Base-by-base conservation (phyloP, 257 asterid species). In the Phtheirospermum japonicum region DNA sequence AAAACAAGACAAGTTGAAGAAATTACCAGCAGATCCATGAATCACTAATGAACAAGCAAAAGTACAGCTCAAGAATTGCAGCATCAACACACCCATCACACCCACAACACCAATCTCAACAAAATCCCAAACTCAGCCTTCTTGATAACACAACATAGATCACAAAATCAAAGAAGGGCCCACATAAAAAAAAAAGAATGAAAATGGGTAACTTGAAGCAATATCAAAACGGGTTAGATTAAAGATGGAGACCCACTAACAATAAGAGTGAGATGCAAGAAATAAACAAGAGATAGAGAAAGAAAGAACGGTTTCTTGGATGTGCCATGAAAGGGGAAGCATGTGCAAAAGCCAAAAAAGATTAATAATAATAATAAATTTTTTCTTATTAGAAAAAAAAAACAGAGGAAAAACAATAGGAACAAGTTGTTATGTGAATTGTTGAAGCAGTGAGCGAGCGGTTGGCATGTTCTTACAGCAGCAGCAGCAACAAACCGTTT, bases 21-120 rank as follows among this genome's bases (percentile, higher is more conserved):
- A 71, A 59, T 74, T 76, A 88, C 96, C 94, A 69, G 89, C 76
- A 83, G 85, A 81, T 80, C 77, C 92, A 67, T 70, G 85, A 73
- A 82, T 71, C 77, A 72, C 63, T 75, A 78, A 66, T 45, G 79
- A 71, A 34, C 66, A 77, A 80, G 76, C 75, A 69, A 85, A 78
- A 10, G 81, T 59, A 74, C 80, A 73, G 55, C 77, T 48, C 68
- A 76, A 60, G 75, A 75, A 66, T 75, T 58, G 77, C 74, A 86
- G 67, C 83, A 65, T 69, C 80, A 73, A 64, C 78, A 71, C 71
- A 49, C 65, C 28, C 28, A 23, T 23, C 28, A 23, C 28, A 23
- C 28, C 1, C 28, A 23, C 2, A 23, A 49, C 88, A 85, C 61
- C 86, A 84, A 87, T 83, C 83, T 80, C 87, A 82, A 73, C 0